Base-by-base conservation (phyloP, 2,329 filamentous ascomycete genomes). In the Didymella glomerata region DNA sequence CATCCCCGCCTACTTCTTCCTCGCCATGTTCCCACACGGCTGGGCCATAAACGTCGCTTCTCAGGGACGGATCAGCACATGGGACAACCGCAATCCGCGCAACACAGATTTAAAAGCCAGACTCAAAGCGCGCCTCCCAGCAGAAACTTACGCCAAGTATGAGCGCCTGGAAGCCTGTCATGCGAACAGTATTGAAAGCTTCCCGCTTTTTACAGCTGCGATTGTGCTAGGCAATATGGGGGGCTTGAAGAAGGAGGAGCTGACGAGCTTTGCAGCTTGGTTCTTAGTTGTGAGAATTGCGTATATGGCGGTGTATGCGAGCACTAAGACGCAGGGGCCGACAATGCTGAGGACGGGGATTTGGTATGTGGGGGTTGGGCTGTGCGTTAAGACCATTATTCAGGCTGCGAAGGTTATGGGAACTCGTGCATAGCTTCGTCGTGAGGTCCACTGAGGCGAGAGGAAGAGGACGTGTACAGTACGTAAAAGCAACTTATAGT, bases 131-230 rank as follows among this genome's bases (percentile, higher is more conserved):
- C 67, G 69, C 5, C 71, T 81, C 2, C 66, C 76, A 10, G 62
- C 76, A 0, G 71, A 75, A 14, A 70, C 68, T 5, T 81, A 77
- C 60, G 77, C 74, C 13, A 73, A 68, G 8, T 83, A 76, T 51
- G 80, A 83, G 68, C 79, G 81, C 40, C 73, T 77, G 22, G 76
- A 80, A 58, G 74, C 78, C 5, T 82, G 79, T 32, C 79, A 82
- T 61, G 71, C 76, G 27, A 83, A 83, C 63, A 76, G 77, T 27
- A 72, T 82, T 61, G 81, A 84, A 53, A 81, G 78, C 51, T 69
- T 83, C 53, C 78, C 81, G 1, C 61, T 83, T 9, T 83, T 82
- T 60, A 67, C 78, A 10, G 74, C 79, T 1, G 78, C 80, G 2
- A 71, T 83, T 9, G 69, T 82, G 14, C 68, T 79, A 5, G 80